Percentiles rank a stretch among this genome's conserved stretches.
phyloP scores from a whole-genome alignment of 148 eudicot species.

The Rhododendron mucronatum region DNA sequence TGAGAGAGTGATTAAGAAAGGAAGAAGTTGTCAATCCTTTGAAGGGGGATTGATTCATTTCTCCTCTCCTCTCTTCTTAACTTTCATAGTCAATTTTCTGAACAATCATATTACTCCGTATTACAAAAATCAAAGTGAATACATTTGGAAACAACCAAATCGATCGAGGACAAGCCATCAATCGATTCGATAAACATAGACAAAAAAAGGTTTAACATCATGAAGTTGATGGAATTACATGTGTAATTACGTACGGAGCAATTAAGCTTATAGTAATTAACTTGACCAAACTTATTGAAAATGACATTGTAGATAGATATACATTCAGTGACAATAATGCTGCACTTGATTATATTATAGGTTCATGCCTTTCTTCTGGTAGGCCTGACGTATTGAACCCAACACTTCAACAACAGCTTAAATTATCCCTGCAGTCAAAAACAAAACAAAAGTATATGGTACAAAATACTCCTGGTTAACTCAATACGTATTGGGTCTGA shows the following conservation, averaged over 20 bases:
- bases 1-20: neutral
- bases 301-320: neutral
- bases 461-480: neutral
- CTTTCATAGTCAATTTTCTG: neutral
- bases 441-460: too few species aligned
- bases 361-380: neutral
- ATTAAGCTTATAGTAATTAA: neutral
- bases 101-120: neutral
- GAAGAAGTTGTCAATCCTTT: neutral
- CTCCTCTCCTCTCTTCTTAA: neutral
- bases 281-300: neutral
- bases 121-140: neutral
- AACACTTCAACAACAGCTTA: neutral
- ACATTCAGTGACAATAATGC: neutral
- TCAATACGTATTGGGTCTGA: neutral
- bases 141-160: neutral
- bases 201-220: neutral
- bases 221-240: neutral
- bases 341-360: neutral
- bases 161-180: neutral
- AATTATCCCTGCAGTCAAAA: constrained; percentile 1
- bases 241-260: neutral
- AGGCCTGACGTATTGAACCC: neutral
- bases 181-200: neutral
- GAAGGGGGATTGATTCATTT: neutral